Evolutionary conservation across 768 basidiomycete genomes (phyloP).

Genomic region (Termitomyces sp.): DNA sequence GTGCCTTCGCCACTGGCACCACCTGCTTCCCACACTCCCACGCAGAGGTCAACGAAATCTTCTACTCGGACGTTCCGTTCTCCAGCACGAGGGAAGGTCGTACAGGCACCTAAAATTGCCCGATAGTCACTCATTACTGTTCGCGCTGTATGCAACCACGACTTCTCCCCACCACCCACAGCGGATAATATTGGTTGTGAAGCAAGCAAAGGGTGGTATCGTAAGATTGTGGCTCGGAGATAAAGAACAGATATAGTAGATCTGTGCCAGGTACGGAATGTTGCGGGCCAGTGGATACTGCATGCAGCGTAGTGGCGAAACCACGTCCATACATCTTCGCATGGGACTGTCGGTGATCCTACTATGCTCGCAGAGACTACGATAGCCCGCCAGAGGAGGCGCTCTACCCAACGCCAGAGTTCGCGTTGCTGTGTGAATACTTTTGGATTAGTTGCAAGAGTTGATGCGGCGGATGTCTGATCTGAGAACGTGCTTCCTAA

Average conservation of each 20-base stretch:
- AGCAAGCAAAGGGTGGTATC: constrained; percentile 25
- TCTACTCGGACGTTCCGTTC: constrained; percentile 75
- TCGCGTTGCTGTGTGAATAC: constrained; percentile 68
- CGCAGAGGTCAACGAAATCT: constrained; percentile 77
- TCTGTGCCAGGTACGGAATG: constrained; percentile 75
- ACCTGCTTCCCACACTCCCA: constrained; percentile 77
- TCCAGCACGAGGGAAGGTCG: constrained; percentile 79
- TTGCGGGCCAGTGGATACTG: constrained; percentile 70
- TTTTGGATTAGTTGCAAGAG: constrained; percentile 34
- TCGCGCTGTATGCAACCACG: constrained; percentile 65
- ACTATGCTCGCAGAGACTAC: constrained; percentile 53
- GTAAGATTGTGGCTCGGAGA: constrained; percentile 65
- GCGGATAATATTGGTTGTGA: not conserved
- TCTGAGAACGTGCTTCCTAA: constrained; percentile 20
- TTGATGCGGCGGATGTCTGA: constrained; percentile 24
- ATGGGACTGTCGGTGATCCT: constrained; percentile 27
- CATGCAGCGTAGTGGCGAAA: constrained; percentile 58
- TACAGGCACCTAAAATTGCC: constrained; percentile 61
- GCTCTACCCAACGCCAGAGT: constrained; percentile 83
- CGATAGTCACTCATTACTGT: constrained; percentile 71
- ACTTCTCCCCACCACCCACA: not conserved
- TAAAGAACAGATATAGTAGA: constrained; percentile 67
- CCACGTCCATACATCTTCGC: constrained; percentile 53
- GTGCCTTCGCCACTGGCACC: constrained; percentile 60
- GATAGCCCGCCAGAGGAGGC: constrained; percentile 77